Base-by-base conservation (phyloP, 2,329 filamentous ascomycete species). In the Hirsutella thompsonii region DNA sequence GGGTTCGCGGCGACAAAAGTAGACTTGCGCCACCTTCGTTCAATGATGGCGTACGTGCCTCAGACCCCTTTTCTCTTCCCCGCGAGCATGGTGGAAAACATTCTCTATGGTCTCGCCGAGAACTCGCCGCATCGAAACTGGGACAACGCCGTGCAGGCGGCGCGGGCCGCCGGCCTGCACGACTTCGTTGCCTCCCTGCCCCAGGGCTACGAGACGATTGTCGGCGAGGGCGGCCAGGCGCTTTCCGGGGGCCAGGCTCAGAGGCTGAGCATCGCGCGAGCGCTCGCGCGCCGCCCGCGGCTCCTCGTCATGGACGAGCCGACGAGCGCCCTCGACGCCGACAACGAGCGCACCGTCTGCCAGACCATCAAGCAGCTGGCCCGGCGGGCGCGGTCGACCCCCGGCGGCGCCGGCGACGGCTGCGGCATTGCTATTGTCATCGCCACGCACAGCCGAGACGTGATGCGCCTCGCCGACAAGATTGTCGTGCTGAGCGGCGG, bases 281-380 rank as follows among this genome's bases (percentile, higher is more conserved):
- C 88, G 0, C 65, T 95, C 0, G 71, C 83, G 0, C 72, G 86
- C 0, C 66, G 70, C 13, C 88, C 88, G 0, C 69, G 72, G 33
- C 66, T 95, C 2, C 62, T 95, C 14, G 72, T 95, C 2, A 63
- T 95, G 2, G 90, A 96, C 51, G 89, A 95, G 61, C 85, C 88
- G 1, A 95, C 89, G 0, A 84, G 79, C 20, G 81, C 83, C 1
- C 66, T 96, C 0, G 89, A 95, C 52, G 68, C 71, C 0, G 74
- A 80, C 49, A 81, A 73, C 32, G 79, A 84, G 0, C 69, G 69
- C 3, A 61, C 70, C 2, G 72, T 95, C 3, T 67, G 83, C 11
- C 61, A 71, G 8, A 81, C 81, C 0, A 68, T 94, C 33, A 58
- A 58, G 29, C 53, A 54, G 0, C 59, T 92, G 1, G 63, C 80